Evolutionary conservation across 305 asterid genomes (phyloP), one percentile per base, ranked within the genome.

Genomic region (Rubia tinctorum): DNA sequence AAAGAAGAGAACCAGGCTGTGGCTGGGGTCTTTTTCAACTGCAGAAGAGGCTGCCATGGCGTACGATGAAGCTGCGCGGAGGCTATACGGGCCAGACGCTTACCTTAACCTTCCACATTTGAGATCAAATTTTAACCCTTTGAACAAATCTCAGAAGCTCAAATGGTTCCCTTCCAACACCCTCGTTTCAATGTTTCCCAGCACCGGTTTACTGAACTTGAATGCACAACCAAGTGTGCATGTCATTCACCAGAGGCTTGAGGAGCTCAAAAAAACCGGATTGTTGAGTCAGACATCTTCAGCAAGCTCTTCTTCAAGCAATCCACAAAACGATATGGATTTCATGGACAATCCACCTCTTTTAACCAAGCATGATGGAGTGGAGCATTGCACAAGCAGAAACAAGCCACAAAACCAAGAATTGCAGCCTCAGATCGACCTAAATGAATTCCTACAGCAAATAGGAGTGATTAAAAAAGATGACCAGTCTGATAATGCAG

Each of bases 31-130:
- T 18, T 95, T 92, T 17, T 84, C 98, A 20, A 95, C 97, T 0
- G 99, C 98, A 0, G 98, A 95, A 73, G 99, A 92, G 81, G 98
- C 99, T 0, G 99, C 98, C 74, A 90, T 92, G 96, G 99, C 99
- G 1, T 95, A 95, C 11, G 98, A 92, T 69, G 99, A 95, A 77
- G 99, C 99, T 1, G 99, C 99, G 0, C 79, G 98, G 56, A 87
- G 99, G 78, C 69, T 95, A 66, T 95, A 95, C 9, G 99, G 99
- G 44, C 87, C 97, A 0, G 98, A 95, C 73, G 98, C 99, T 64
- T 90, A 89, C 90, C 96, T 95, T 64, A 95, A 92, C 77, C 86
- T 95, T 63, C 98, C 98, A 6, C 99, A 95, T 56, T 68, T 92
- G 76, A 84, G 96, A 75, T 88, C 91, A 18, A 89, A 83, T 69